Conservation (phyloP, 306 rosid species). For the Vigna angularis region DNA sequence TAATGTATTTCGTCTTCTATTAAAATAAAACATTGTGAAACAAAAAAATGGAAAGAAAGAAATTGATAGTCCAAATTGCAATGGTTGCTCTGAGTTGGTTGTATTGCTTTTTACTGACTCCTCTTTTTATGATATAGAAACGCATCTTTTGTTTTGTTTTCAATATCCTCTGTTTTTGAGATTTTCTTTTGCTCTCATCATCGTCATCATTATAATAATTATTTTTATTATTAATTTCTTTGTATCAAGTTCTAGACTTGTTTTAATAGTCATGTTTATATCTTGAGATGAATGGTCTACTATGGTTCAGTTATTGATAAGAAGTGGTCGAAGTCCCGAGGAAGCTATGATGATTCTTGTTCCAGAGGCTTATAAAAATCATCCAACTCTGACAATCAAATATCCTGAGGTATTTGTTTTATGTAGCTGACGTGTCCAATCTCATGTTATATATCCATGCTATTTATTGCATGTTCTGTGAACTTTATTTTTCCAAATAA, state of each 20-base stretch:
- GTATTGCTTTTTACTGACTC: background rate
- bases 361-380: constrained; percentile 98
- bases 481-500: background rate
- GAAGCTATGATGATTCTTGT: constrained; percentile 98
- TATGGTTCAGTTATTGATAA: constrained; percentile 73
- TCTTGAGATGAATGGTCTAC: constrained; percentile 44
- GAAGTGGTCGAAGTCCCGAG: constrained; percentile 96
- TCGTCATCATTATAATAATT: background rate
- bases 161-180: constrained; percentile 24
- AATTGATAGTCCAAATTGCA: constrained; percentile 8
- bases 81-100: constrained; percentile 27
- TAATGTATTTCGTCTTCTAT: constrained; percentile 1
- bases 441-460: constrained; percentile 8
- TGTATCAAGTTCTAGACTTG: constrained; percentile 33
- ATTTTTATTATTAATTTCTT: too few relatives aligned
- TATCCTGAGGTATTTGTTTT: constrained; percentile 85
- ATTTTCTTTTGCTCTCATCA: constrained; percentile 1
- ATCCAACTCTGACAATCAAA: constrained; percentile 87
- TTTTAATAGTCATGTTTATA: constrained; percentile 40
- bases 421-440: background rate
- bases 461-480: background rate
- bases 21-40: constrained; percentile 23
- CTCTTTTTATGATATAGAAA: constrained; percentile 14
- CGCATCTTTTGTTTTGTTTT: constrained; percentile 30
- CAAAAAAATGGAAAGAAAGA: constrained; percentile 14